Percentiles rank a stretch among this genome's conserved stretches.
Conservation (phyloP, 306 rosid species). For the Ceratonia siliqua region DNA sequence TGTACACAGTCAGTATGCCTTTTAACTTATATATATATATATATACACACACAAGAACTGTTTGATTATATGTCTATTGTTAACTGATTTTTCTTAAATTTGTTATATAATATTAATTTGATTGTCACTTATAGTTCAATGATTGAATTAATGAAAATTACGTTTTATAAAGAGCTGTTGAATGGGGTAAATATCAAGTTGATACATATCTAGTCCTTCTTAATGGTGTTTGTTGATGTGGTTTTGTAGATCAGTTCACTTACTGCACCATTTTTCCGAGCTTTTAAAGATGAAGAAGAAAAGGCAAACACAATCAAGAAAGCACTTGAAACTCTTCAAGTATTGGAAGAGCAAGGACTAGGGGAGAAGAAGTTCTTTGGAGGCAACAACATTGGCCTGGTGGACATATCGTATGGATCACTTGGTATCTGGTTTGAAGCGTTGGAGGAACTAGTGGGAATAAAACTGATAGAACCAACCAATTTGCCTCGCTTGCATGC, state of each 20-base stretch:
- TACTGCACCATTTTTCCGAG: background rate
- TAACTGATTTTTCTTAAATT: too few species aligned
- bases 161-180: background rate
- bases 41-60: too few species aligned
- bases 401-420: constrained; percentile 34
- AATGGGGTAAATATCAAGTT: background rate
- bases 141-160: too few species aligned
- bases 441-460: constrained; percentile 25
- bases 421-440: constrained; percentile 28
- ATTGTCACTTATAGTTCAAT: background rate
- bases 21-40: too few species aligned
- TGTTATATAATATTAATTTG: too few species aligned
- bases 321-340: constrained; percentile 13
- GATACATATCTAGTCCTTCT: background rate
- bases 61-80: too few species aligned
- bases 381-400: constrained; percentile 21
- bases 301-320: constrained; percentile 15
- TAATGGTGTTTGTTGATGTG: background rate
- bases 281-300: constrained; percentile 11
- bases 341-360: constrained; percentile 33
- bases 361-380: constrained; percentile 24
- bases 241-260: background rate
- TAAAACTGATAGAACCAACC: constrained; percentile 24
- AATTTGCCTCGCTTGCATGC: constrained; percentile 19
- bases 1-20: too few species aligned